Conservation (phyloP, 257 asterid genomes). For the Echites panduratus region DNA sequence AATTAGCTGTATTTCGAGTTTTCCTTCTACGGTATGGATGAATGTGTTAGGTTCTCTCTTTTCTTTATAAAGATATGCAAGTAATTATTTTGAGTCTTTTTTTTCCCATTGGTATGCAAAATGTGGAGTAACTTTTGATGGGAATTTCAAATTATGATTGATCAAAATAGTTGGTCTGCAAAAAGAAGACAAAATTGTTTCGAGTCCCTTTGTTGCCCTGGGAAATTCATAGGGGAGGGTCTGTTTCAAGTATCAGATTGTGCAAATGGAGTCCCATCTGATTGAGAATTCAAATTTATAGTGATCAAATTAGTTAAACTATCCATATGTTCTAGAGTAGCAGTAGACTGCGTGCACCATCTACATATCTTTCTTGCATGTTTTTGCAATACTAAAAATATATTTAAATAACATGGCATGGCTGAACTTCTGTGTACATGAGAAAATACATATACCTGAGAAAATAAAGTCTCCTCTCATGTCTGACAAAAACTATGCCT, state of each 20-base stretch:
- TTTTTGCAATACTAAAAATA: too few relatives aligned
- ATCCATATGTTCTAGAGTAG: not conserved
- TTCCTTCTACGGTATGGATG: conserved; percentile 82
- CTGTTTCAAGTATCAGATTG: not conserved
- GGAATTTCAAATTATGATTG: not conserved
- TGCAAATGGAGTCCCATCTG: not conserved
- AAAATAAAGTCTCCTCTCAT: not conserved
- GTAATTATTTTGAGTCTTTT: not conserved
- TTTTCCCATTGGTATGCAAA: not conserved
- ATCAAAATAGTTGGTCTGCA: not conserved
- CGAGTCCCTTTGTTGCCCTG: not conserved
- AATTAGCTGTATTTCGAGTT: conserved; percentile 64
- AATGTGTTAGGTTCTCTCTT: not conserved
- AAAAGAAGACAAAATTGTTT: not conserved
- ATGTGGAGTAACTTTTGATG: not conserved
- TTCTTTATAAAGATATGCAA: not conserved
- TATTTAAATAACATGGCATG: too few relatives aligned
- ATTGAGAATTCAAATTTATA: not conserved
- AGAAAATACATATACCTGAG: not conserved
- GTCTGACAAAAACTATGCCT: not conserved
- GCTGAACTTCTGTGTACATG: not conserved
- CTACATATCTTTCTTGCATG: not conserved
- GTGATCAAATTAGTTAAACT: too few relatives aligned
- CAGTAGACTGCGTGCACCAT: not conserved
- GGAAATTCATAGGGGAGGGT: not conserved